Percentiles rank a stretch among this genome's conserved stretches.
phyloP scores from a whole-genome alignment of 1,284 basidiomycete species.

The Pseudozyma tsukubaensis region DNA sequence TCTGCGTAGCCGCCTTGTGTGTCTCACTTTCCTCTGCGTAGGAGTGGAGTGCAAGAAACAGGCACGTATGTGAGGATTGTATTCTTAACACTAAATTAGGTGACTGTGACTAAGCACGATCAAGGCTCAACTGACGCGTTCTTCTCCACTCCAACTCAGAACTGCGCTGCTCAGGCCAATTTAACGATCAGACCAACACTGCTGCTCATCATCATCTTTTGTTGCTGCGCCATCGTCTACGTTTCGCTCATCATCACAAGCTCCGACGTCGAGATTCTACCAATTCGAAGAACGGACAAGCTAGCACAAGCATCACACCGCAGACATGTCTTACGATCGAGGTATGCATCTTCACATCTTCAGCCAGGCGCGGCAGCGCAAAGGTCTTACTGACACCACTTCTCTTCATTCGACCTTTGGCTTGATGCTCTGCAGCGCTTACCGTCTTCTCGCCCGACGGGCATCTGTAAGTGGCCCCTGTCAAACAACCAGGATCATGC shows the following conservation, averaged over 20 bases:
- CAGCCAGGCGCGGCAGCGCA: no score
- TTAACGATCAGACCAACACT: slow-evolving; percentile 13
- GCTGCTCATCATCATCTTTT: background rate
- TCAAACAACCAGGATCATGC: background rate
- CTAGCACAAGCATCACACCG: background rate
- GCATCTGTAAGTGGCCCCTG: slow-evolving; percentile 72
- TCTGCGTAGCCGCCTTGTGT: background rate
- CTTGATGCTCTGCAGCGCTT: slow-evolving; percentile 73
- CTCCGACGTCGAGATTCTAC: background rate
- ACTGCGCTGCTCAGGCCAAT: slow-evolving; percentile 15
- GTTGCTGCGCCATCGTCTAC: background rate
- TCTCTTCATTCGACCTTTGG: background rate
- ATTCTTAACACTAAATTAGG: slow-evolving; percentile 11
- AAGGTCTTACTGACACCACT: background rate
- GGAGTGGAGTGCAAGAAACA: background rate
- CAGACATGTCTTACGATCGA: slow-evolving; percentile 59
- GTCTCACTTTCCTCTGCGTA: background rate
- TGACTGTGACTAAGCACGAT: slow-evolving; percentile 21
- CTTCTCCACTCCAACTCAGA: slow-evolving; percentile 15
- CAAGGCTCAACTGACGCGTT: slow-evolving; percentile 30
- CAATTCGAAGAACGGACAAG: background rate
- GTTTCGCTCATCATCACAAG: background rate
- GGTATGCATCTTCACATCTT: slow-evolving; percentile 22
- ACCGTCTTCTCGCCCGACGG: slow-evolving; percentile 96
- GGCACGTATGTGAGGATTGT: background rate